Evolutionary conservation across 2,329 filamentous ascomycete species (phyloP), one percentile per base, ranked within the genome.

Genomic region (Fusarium goolgardi): DNA sequence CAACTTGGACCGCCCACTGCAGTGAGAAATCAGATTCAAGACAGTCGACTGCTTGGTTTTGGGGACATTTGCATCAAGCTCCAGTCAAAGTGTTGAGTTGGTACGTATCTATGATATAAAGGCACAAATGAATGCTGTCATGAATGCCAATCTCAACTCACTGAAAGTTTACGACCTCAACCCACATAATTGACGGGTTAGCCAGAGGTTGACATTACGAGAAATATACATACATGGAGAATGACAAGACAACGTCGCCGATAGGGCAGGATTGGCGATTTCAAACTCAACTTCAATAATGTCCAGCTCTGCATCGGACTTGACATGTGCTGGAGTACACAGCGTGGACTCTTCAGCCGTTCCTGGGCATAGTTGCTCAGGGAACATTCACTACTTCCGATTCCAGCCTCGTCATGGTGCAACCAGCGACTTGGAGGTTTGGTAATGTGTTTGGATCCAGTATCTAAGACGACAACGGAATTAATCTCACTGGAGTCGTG

Each of bases 141-240:
- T 44, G 31, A 51, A 32, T 32, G 59, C 58, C 63, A 65, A 62
- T 59, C 41, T 44, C 56, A 34, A 41, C 61, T 60, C 59, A 25
- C 34, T 32, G 12, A n/a, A 34, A 34, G 32, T 34, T 34, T 16
- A 34, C 32, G 8, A 34, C 32, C 15, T 34, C 32, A 34, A 34
- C 16, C 16, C 32, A 34, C 15, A 34, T 34, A 12, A 18, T 18
- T 34, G 32, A 16, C 15, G 15, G 10, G 16, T n/a, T 23, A 27
- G 29, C 20, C 32, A 20, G 15, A 34, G n/a, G 18, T 47, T 34
- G 7, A 5, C 16, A 25, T 18, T 34, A 12, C 21, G 8, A 39
- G 18, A 39, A 29, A n/a, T 27, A 29, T 44, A 20, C 23, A 34
- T 25, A n/a, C 12, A 32, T 20, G 6, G 41, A 41, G 37, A 31